phyloP scores from a whole-genome alignment of 805 yeast species.

The Candida golubevii region DNA sequence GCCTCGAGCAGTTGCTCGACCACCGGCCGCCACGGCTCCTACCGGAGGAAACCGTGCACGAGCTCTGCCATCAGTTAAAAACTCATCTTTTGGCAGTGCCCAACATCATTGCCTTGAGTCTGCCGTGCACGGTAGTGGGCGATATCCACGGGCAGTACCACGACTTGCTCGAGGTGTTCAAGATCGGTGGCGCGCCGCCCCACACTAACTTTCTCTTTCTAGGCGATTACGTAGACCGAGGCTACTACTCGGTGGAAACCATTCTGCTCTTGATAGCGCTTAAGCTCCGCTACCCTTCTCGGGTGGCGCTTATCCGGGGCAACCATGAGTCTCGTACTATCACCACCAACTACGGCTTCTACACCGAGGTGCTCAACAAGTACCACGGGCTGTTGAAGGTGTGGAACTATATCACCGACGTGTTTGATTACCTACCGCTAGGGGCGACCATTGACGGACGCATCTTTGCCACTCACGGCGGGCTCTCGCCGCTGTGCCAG shows the following conservation, averaged over 20 bases:
- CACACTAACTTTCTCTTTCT: conserved; percentile 88
- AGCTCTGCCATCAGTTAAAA: conserved; percentile 53
- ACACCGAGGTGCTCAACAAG: conserved; percentile 88
- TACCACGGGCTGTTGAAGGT: conserved; percentile 70
- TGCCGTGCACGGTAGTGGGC: conserved; percentile 95
- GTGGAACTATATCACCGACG: conserved; percentile 87
- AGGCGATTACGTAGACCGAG: conserved; percentile 96
- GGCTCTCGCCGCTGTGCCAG: conserved; percentile 91
- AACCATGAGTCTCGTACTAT: conserved; percentile 96
- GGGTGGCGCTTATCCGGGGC: conserved; percentile 83
- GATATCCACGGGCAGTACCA: conserved; percentile 98
- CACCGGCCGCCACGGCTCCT: conserved; percentile 40
- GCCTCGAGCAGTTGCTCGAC: conserved; percentile 38
- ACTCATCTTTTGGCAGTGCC: conserved; percentile 76
- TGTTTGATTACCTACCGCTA: conserved; percentile 80
- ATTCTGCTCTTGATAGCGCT: conserved; percentile 76
- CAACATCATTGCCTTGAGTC: conserved; percentile 75
- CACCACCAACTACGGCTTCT: conserved; percentile 95
- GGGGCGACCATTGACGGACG: conserved; percentile 71
- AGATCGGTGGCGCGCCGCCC: conserved; percentile 91
- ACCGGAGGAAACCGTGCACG: conserved; percentile 40
- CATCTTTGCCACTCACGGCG: conserved; percentile 95
- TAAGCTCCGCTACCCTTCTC: conserved; percentile 79
- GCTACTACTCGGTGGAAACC: conserved; percentile 90
- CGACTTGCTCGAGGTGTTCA: conserved; percentile 86